phyloP scores from a whole-genome alignment of 257 asterid genomes.

The Solanum appendiculatum region DNA sequence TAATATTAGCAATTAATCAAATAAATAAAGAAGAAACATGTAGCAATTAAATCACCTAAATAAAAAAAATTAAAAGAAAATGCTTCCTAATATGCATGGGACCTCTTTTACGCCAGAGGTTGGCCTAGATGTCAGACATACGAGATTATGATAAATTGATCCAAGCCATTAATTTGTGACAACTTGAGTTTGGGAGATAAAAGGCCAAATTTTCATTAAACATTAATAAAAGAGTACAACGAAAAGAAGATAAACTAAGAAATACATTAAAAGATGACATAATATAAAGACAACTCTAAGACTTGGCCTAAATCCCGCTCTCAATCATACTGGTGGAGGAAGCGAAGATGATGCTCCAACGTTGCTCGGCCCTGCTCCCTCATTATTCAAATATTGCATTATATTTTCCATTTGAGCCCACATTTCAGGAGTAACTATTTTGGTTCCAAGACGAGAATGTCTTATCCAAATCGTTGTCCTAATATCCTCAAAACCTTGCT shows the following conservation, averaged over 20 bases:
- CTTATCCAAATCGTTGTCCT: fast-evolving
- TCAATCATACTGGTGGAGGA: background rate
- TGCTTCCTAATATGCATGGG: background rate
- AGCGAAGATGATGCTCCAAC: background rate
- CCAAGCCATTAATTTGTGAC: background rate
- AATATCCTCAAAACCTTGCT: background rate
- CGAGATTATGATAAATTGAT: background rate
- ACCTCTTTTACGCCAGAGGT: background rate
- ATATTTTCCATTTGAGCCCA: background rate
- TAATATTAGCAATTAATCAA: too few relatives aligned
- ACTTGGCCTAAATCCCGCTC: background rate
- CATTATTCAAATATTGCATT: background rate
- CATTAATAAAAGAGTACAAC: too few relatives aligned
- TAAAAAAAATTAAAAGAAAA: too few relatives aligned
- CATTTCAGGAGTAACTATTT: background rate
- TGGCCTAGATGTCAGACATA: too few relatives aligned
- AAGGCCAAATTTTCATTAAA: too few relatives aligned
- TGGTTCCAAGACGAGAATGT: too few relatives aligned
- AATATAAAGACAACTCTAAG: too few relatives aligned
- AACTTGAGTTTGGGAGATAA: background rate
- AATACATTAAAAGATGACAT: too few relatives aligned
- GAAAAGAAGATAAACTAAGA: too few relatives aligned
- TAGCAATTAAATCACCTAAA: background rate
- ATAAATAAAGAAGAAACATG: too few relatives aligned
- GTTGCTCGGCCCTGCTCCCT: background rate